Percentiles rank a stretch among this genome's conserved stretches.
phyloP scores from a whole-genome alignment of 1,284 basidiomycete species.

The Cutaneotrichosporon sp. region DNA sequence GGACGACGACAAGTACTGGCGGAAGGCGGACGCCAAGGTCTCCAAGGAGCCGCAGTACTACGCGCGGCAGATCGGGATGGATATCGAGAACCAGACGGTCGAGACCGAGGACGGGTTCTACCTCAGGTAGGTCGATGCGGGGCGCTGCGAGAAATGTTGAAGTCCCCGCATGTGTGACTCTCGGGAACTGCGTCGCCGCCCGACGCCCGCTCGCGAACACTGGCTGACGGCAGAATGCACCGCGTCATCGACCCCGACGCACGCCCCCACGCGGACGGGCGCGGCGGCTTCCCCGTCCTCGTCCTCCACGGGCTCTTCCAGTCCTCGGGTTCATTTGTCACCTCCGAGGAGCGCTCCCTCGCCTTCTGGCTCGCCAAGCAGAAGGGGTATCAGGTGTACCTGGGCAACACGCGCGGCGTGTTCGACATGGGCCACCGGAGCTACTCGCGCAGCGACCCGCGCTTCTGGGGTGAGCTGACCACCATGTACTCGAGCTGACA shows the following conservation, averaged over 20 bases:
- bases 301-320: constrained; percentile 66
- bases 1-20: constrained; percentile 60
- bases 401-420: constrained; percentile 63
- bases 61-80: constrained; percentile 60
- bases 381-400: constrained; percentile 63
- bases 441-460: constrained; percentile 58
- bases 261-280: constrained; percentile 53
- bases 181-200: too few relatives aligned
- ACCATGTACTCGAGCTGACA: neutral
- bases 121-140: constrained; percentile 53
- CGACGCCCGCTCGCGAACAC: too few relatives aligned
- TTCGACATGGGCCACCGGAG: constrained; percentile 64
- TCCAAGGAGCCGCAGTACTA: constrained; percentile 62
- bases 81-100: constrained; percentile 61
- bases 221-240: constrained; percentile 54
- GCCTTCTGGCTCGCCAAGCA: constrained; percentile 65
- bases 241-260: constrained; percentile 59
- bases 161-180: too few relatives aligned
- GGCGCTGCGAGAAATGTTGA: too few relatives aligned
- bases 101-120: constrained; percentile 64
- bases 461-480: constrained; percentile 61
- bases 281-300: constrained; percentile 62
- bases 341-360: constrained; percentile 62
- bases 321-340: constrained; percentile 64
- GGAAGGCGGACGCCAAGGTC: constrained; percentile 56